Conservation (phyloP, 192 early-diverging fungal species). For the Thamnidium elegans region DNA sequence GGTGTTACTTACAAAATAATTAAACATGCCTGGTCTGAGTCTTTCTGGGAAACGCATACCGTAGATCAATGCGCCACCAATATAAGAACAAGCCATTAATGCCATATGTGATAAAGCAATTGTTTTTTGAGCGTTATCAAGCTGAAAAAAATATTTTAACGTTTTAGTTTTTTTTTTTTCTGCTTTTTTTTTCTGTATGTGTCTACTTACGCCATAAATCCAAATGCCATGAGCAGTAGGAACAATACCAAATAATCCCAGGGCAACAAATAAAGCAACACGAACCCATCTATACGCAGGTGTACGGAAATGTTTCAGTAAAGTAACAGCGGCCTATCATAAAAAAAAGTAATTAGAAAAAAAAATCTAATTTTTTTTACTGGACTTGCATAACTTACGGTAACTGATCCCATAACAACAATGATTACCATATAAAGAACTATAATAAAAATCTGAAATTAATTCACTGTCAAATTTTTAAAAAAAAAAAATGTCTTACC, state of each 20-base stretch:
- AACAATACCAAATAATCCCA: constrained; percentile 75
- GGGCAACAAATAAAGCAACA: constrained; percentile 71
- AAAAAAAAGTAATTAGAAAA: constrained; percentile 15
- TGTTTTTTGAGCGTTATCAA: constrained; percentile 30
- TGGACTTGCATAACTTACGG: constrained; percentile 36
- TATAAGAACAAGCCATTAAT: constrained; percentile 74
- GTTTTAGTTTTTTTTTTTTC: constrained; percentile 7
- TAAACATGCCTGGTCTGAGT: constrained; percentile 1
- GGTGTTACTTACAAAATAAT: constrained; percentile 17
- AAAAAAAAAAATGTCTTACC: neutral
- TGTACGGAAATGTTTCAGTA: constrained; percentile 58
- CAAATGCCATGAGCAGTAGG: constrained; percentile 65
- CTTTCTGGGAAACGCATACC: constrained; percentile 37
- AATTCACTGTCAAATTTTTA: neutral
- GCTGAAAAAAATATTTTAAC: neutral
- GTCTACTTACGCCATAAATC: constrained; percentile 64
- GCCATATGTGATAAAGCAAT: constrained; percentile 65
- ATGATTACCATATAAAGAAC: constrained; percentile 29
- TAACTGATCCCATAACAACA: constrained; percentile 58
- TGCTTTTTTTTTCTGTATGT: neutral
- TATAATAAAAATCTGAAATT: neutral
- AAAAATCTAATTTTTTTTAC: neutral
- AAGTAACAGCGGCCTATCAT: constrained; percentile 50
- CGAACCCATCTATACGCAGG: constrained; percentile 79
- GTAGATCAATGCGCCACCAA: constrained; percentile 84